phyloP scores from a whole-genome alignment of 2,329 filamentous ascomycete genomes.

The Leptographium lundbergii region DNA sequence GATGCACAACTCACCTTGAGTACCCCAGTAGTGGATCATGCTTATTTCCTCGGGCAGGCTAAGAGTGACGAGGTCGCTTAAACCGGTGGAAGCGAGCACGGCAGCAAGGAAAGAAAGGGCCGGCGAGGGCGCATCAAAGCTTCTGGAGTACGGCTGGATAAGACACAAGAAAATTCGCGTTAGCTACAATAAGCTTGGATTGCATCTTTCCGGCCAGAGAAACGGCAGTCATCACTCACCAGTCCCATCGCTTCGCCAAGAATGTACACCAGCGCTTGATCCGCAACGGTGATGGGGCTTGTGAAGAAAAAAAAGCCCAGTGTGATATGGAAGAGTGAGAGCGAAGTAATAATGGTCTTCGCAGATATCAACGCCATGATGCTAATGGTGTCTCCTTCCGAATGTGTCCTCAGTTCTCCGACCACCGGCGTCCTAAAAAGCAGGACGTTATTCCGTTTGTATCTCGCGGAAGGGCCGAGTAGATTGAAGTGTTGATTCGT shows the following conservation, averaged over 20 bases:
- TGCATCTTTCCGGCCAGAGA: background rate
- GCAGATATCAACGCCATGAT: conserved; percentile 74
- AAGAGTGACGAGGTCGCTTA: conserved; percentile 53
- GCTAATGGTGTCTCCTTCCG: background rate
- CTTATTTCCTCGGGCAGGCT: conserved; percentile 56
- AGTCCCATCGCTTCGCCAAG: conserved; percentile 75
- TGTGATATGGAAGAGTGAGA: conserved; percentile 76
- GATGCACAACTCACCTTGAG: conserved; percentile 45
- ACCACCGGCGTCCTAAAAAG: background rate
- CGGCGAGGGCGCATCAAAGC: conserved; percentile 57
- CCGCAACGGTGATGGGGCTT: conserved; percentile 56
- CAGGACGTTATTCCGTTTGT: background rate
- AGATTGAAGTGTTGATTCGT: too few relatives aligned
- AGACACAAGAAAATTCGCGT: background rate
- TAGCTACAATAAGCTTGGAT: background rate
- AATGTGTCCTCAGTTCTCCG: background rate
- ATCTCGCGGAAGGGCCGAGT: background rate
- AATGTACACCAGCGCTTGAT: conserved; percentile 70
- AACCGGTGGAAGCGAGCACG: conserved; percentile 47
- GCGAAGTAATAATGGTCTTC: conserved; percentile 65
- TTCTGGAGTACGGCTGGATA: conserved; percentile 47
- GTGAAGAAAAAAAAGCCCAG: conserved; percentile 75
- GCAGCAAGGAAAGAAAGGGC: conserved; percentile 61
- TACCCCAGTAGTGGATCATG: conserved; percentile 51
- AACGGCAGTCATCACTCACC: conserved; percentile 31